A percentile compares a stretch with the other conserved stretches of the same genome.
Evolutionary conservation across 179 eudicot genomes (phyloP).

Genomic region (Heliamphora pulchella): DNA sequence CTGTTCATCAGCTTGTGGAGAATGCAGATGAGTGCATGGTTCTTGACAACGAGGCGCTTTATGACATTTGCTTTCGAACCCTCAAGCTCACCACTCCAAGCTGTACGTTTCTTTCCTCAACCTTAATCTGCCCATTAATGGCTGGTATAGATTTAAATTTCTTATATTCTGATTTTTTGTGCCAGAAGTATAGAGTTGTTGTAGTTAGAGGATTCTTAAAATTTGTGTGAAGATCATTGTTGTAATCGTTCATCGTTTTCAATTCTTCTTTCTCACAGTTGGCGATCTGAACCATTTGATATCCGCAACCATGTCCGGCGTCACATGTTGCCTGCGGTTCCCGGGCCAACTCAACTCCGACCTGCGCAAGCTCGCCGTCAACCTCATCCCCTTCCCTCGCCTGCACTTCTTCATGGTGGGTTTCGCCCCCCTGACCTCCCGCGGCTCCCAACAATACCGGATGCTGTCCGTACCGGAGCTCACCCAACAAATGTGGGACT

Average conservation of each 20-base stretch:
- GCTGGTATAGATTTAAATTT: too few relatives aligned
- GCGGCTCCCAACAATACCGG: constrained; percentile 40
- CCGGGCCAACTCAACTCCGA: constrained; percentile 82
- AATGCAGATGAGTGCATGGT: constrained; percentile 80
- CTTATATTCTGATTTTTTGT: too few relatives aligned
- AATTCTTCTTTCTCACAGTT: constrained; percentile 30
- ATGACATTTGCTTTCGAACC: constrained; percentile 70
- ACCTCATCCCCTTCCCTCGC: constrained; percentile 82
- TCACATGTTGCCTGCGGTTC: constrained; percentile 72
- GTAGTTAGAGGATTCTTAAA: too few relatives aligned
- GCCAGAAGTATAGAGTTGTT: too few relatives aligned
- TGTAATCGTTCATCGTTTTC: not conserved
- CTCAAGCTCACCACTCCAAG: constrained; percentile 70
- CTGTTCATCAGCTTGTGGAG: constrained; percentile 78
- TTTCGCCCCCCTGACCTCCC: constrained; percentile 65
- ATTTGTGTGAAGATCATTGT: too few relatives aligned
- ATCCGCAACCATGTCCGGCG: constrained; percentile 70
- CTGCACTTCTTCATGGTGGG: constrained; percentile 88
- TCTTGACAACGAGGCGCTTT: constrained; percentile 72
- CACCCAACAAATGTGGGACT: constrained; percentile 29
- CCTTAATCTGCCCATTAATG: too few relatives aligned
- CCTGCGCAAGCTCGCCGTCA: constrained; percentile 70
- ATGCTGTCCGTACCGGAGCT: constrained; percentile 43
- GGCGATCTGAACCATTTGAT: constrained; percentile 77
- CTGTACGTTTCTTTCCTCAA: too few relatives aligned